These are phyloP conservation scores for Helenozyma rhizophorensis DNA, from an alignment of 805 yeast species.

Conservation along the genomic window DNA sequence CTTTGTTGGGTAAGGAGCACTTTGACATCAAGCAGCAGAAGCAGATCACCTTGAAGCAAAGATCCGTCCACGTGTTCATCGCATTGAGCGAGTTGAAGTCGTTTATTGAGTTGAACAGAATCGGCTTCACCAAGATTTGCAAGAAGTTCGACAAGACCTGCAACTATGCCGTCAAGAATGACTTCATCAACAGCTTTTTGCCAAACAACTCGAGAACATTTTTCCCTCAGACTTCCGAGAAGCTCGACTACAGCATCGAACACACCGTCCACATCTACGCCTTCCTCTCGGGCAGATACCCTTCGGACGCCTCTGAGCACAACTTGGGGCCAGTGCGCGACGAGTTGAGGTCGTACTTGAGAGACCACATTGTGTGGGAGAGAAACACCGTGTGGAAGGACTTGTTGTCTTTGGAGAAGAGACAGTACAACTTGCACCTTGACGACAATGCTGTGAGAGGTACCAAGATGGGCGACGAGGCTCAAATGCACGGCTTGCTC, in stretches of 20 bases:
- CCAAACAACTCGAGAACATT: conserved; percentile 55
- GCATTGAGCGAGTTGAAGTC: conserved; percentile 78
- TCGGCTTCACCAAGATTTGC: conserved; percentile 86
- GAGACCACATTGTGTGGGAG: conserved; percentile 97
- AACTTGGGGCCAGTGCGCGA: conserved; percentile 37
- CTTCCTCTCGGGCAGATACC: conserved; percentile 26
- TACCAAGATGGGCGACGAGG: conserved; percentile 18
- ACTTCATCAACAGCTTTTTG: conserved; percentile 47
- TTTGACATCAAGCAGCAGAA: conserved; percentile 26
- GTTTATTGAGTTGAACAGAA: conserved; percentile 74
- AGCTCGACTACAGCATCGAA: conserved; percentile 50
- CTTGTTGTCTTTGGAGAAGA: conserved; percentile 64
- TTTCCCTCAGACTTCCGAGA: conserved; percentile 26
- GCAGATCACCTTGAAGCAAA: conserved; percentile 61
- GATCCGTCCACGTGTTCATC: conserved; percentile 65
- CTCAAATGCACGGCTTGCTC: conserved; percentile 7
- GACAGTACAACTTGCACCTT: conserved; percentile 14
- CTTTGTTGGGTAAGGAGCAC: conserved; percentile 25
- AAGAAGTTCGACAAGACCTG: conserved; percentile 89
- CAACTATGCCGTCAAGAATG: conserved; percentile 53
- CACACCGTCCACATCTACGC: conserved; percentile 55
- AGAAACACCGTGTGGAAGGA: conserved; percentile 98
- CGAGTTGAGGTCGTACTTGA: conserved; percentile 50
- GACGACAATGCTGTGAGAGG: conserved; percentile 14
- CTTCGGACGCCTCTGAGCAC: conserved; percentile 48